Conservation (phyloP, 1,284 basidiomycete species). For the Chalciporus sp. region DNA sequence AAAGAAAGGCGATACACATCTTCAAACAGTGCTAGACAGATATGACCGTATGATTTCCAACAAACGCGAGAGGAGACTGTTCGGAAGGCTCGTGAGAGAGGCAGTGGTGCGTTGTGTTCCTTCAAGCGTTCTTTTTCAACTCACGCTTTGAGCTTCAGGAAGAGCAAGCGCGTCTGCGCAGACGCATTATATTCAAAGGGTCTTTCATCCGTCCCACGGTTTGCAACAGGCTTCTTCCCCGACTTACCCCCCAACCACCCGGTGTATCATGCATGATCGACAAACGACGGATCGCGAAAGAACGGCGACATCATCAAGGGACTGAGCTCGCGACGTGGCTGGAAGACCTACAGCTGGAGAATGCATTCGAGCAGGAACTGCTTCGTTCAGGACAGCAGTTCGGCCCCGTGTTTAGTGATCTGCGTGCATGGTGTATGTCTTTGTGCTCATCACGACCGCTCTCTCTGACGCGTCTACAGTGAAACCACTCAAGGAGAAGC, state of each 20-base stretch:
- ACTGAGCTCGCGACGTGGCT: constrained; percentile 39
- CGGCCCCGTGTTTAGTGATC: constrained; percentile 21
- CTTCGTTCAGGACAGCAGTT: constrained; percentile 13
- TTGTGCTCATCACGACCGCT: not conserved
- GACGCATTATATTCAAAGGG: constrained; percentile 69
- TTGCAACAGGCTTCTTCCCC: constrained; percentile 70
- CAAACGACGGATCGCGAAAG: constrained; percentile 53
- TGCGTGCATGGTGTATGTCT: constrained; percentile 32
- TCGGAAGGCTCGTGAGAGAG: constrained; percentile 46
- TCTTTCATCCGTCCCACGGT: constrained; percentile 61
- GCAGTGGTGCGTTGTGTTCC: constrained; percentile 47
- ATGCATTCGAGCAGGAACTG: constrained; percentile 53
- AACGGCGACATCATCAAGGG: constrained; percentile 43
- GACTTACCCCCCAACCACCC: constrained; percentile 75
- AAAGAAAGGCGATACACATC: constrained; percentile 50
- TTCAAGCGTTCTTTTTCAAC: constrained; percentile 7
- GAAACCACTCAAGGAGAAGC: constrained; percentile 24
- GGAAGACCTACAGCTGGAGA: constrained; percentile 55
- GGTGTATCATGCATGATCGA: constrained; percentile 70
- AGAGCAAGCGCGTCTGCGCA: constrained; percentile 52
- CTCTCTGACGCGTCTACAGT: constrained; percentile 19
- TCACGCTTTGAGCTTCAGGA: constrained; percentile 26
- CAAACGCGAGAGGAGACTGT: constrained; percentile 52
- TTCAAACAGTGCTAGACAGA: constrained; percentile 49
- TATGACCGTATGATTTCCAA: constrained; percentile 57